These are phyloP conservation scores for Phytopythium chamaehyphon DNA, from an alignment of 352 stramenopile species.

Conservation along the genomic window DNA sequence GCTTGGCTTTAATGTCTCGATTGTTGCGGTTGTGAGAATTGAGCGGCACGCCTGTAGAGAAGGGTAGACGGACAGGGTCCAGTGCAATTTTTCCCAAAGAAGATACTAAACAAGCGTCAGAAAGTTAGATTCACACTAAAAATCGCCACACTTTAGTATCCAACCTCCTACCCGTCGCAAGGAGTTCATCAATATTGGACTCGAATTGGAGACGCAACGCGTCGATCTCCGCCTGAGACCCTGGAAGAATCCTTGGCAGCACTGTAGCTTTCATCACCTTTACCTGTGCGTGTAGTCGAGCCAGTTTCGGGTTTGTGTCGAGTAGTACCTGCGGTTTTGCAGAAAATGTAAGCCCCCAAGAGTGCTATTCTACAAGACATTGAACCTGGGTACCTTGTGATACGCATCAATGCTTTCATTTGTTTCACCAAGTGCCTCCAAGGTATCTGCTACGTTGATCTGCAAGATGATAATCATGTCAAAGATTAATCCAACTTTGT, in stretches of 20 bases:
- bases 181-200: conserved; percentile 31
- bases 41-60: conserved; percentile 56
- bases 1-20: conserved; percentile 43
- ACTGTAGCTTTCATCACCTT: conserved; percentile 65
- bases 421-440: conserved; percentile 58
- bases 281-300: conserved; percentile 27
- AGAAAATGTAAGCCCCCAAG: background rate
- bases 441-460: conserved; percentile 47
- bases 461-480: conserved; percentile 10
- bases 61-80: conserved; percentile 46
- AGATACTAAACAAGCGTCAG: conserved; percentile 13
- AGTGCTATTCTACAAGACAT: background rate
- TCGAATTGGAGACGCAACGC: conserved; percentile 35
- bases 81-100: conserved; percentile 31
- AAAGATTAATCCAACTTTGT: too few species aligned
- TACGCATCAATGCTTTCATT: conserved; percentile 51
- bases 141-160: background rate
- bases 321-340: conserved; percentile 19
- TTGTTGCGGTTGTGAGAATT: conserved; percentile 72
- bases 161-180: conserved; percentile 25
- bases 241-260: conserved; percentile 56
- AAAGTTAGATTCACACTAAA: too few species aligned
- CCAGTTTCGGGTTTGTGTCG: conserved; percentile 13
- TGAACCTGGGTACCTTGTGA: conserved; percentile 22
- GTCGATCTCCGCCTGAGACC: conserved; percentile 47